Evolutionary conservation across 2,329 filamentous ascomycete species (phyloP), one percentile per base, ranked within the genome.

Genomic region (Apiospora sp.): DNA sequence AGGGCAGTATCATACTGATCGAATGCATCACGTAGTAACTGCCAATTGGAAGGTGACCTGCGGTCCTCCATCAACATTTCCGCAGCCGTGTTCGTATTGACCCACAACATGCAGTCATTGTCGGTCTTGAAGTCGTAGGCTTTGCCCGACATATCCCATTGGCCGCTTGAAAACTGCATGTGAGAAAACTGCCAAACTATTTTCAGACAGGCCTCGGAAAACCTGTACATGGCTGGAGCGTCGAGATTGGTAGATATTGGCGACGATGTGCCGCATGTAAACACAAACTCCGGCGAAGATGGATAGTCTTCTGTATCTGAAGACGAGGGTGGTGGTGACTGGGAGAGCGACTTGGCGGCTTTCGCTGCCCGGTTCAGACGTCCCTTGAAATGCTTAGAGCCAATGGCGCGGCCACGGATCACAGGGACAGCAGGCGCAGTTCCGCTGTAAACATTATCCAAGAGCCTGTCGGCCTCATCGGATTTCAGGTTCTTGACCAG

Each of bases 401-500:
- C 67, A 19, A 68, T 27, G 1, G 14, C 5, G 7, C 67, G 67
- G 19, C 67, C 67, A 12, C 22, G n/a, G 13, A 68, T 68, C 12
- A 19, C 14, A 2, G 67, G 67, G 3, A 24, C 41, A 1, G 67
- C 27, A n/a, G 14, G 4, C 13, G 14, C 10, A 13, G n/a, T 19
- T 34, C 67, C 67, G n/a, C 16, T 46, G 41, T 46, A 68, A 13
- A n/a, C 67, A 19, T 68, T n/a, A 4, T 48, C 67, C 14, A 68
- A 34, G 43, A 68, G 41, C 41, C 44, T 24, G 13, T 68, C 67
- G 14, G 67, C 67, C n/a, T 68, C 64, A 2, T 68, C 37, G 37
- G 37, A 12, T 22, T 68, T 68, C 37, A 68, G 37, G 64, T 68
- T 68, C 34, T 68, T 68, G n/a, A 46, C 14, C 37, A 68, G 30